Evolutionary conservation across 306 rosid genomes (phyloP), one percentile per base, ranked within the genome.

Genomic region (Cajanus cajan): DNA sequence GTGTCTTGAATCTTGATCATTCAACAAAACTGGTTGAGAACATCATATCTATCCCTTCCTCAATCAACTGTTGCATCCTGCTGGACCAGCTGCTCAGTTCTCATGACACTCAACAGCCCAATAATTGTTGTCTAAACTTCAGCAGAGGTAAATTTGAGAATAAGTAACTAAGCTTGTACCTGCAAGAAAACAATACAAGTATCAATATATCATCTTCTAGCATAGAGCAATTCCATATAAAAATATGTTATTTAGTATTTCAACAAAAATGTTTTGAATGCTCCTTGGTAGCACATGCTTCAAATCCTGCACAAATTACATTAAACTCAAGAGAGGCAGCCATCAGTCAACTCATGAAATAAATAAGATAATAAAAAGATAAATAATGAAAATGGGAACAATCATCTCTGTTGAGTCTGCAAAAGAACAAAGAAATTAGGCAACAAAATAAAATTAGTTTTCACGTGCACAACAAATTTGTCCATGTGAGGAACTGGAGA

Each of bases 291-390:
- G 89, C 74, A 73, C 77, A 81, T 25, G 78, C 86, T 87, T 69
- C 71, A 50, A 83, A 68, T 77, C 91, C 92, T 89, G 96, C 93
- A 92, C 72, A 89, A 84, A 44, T 63, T 76, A 62, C 79, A 81
- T 39, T 57, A 64, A 83, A 70, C 85, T 84, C 79, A 86, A 58
- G 83, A 73, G 52, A 72, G 12, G 7, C 65, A 71, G 74, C 34
- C 16, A 77, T 74, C 66, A 78, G 80, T 66, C 24, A 81, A 77
- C 39, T 24, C n/a, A 51, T 66, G 37, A 16, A 65, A 74, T 37
- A 15, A 76, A 79, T 65, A 82, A 74, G 83, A 40, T 65, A 65
- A 78, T n/a, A 72, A 54, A 74, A 28, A 71, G 19, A 62, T 48
- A 7, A 54, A 45, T 9, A 9, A 41, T n/a, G 31, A 34, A 71